These are phyloP conservation scores for Lumnitzera racemosa DNA, from an alignment of 345 rosid species.

Conservation along the genomic window DNA sequence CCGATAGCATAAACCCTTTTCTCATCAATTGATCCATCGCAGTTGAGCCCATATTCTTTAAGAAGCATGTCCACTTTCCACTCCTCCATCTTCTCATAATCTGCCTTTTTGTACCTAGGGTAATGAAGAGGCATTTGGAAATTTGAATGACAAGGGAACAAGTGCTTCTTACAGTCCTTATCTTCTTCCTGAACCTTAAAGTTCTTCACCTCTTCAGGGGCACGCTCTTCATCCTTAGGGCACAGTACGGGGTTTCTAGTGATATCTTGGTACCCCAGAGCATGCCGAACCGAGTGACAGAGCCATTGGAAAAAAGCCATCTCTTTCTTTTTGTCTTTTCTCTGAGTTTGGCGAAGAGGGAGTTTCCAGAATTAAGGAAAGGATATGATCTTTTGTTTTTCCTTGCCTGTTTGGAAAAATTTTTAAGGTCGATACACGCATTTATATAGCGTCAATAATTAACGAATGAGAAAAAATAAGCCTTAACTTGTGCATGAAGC, in stretches of 20 bases:
- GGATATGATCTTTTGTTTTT: no score
- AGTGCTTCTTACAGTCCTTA: not conserved
- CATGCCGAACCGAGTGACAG: conserved; percentile 32
- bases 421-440: not conserved
- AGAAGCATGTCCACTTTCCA: conserved; percentile 60
- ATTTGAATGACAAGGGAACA: conserved; percentile 16
- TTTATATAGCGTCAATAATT: not conserved
- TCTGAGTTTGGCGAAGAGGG: not conserved
- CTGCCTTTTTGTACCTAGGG: conserved; percentile 49
- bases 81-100: conserved; percentile 69
- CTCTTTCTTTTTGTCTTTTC: not conserved
- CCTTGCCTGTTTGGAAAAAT: not conserved
- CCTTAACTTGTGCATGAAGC: not conserved
- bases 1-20: conserved; percentile 55
- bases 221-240: conserved; percentile 11
- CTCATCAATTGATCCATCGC: conserved; percentile 27
- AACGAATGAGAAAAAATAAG: not conserved
- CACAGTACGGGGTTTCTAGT: not conserved
- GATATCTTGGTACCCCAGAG: conserved; percentile 21
- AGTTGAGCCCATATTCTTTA: conserved; percentile 41
- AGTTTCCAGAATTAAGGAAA: no score
- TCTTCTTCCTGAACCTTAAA: not conserved
- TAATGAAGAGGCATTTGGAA: conserved; percentile 68
- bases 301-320: conserved; percentile 29
- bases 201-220: conserved; percentile 14